Evolutionary conservation across 148 eudicot genomes (phyloP), one percentile per base, ranked within the genome.

Genomic region (Rhododendron ovatum): DNA sequence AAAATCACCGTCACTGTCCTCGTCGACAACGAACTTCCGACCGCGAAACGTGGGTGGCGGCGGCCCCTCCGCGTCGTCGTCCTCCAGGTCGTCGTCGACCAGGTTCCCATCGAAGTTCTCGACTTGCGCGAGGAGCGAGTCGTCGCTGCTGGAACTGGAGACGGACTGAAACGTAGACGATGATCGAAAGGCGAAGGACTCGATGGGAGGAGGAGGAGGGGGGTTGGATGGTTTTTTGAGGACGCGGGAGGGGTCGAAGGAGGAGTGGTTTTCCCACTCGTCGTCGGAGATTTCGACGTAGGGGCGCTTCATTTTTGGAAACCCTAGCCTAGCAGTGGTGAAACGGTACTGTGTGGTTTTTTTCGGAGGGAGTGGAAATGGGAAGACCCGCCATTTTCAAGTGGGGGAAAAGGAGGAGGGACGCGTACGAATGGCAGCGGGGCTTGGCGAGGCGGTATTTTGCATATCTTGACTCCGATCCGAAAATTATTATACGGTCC

Each of bases 261-360:
- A 69, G n/a, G n/a, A 8, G 89, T 88, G 92, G 20, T 88, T 87
- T 0, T 89, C 91, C 98, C 98, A 95, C 51, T 94, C 96, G 8
- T 93, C 95, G 85, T 94, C 95, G 80, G 98, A 94, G 84, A 95
- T 90, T 87, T 95, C 98, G 48, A 88, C 90, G 84, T 91, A 89
- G 0, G 48, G 86, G 83, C 98, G 84, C 93, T 95, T 95, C 98
- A 95, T 93, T 67, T 17, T 82, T 17, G 48, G 33, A 84, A 87
- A 84, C 86, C 86, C 86, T 83, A 87, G 81, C 43, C 43, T 9
- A 47, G 50, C 50, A 59, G 41, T 22, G 30, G 65, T 51, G 57
- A 22, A 30, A 80, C 20, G 80, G 10, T 26, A 30, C 11, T 11
- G 71, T 24, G 71, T 15, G 14, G 74, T 12, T 26, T 65, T 35